Evolutionary conservation across 306 rosid genomes (phyloP).

Genomic region (Pueraria montana): DNA sequence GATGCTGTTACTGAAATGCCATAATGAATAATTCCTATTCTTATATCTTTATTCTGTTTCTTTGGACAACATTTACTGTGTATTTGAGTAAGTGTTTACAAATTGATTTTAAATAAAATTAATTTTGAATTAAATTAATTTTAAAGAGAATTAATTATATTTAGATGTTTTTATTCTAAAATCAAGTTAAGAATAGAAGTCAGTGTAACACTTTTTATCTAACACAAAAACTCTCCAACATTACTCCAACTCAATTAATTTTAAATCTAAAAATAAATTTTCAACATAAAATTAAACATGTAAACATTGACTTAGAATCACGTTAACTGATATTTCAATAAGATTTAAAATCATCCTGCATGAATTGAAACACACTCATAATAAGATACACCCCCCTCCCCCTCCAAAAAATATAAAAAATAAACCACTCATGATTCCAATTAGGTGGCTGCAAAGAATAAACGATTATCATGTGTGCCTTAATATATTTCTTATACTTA

Average conservation of each 20-base stretch:
- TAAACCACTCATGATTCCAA: background rate
- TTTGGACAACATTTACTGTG: background rate
- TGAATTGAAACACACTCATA: background rate
- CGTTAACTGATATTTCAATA: background rate
- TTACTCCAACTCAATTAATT: background rate
- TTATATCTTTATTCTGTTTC: background rate
- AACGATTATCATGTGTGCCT: conserved; percentile 8
- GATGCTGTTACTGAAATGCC: conserved; percentile 16
- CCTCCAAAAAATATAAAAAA: too few species aligned
- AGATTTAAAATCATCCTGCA: background rate
- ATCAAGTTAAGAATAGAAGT: background rate
- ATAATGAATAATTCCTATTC: background rate
- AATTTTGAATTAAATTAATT: too few species aligned
- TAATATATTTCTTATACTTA: conserved; percentile 35
- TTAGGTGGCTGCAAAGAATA: conserved; percentile 4
- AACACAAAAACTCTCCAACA: background rate
- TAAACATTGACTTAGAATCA: background rate
- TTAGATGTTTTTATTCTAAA: background rate
- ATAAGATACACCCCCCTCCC: too few species aligned
- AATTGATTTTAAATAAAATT: background rate
- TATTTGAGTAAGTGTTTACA: background rate
- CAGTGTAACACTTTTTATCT: background rate
- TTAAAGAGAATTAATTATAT: background rate
- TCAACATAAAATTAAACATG: too few species aligned
- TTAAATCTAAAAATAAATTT: too few species aligned